Evolutionary conservation across 1,139 yeast genomes (phyloP).

Genomic region (Debaryomyces psychrophilus): DNA sequence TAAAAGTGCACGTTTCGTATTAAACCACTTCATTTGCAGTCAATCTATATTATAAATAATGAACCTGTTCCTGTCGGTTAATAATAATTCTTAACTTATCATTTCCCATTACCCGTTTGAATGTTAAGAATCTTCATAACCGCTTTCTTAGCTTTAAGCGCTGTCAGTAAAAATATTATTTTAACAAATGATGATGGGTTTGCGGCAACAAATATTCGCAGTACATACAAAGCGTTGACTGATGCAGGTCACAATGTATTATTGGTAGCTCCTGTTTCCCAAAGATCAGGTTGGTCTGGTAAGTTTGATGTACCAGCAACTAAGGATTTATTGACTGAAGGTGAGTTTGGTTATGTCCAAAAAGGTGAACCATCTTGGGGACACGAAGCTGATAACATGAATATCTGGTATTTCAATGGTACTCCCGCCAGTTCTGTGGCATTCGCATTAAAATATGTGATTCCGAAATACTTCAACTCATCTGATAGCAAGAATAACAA

Average conservation of each 20-base stretch:
- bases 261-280: conserved; percentile 60
- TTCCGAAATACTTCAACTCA: conserved; percentile 42
- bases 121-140: conserved; percentile 13
- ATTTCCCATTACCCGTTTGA: not conserved
- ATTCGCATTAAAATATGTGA: conserved; percentile 45
- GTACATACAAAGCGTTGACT: conserved; percentile 56
- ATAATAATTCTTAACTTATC: not conserved
- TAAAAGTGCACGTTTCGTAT: not conserved
- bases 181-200: conserved; percentile 65
- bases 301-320: conserved; percentile 50
- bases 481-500: conserved; percentile 15
- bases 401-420: conserved; percentile 54
- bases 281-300: conserved; percentile 64
- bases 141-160: conserved; percentile 18
- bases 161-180: conserved; percentile 49
- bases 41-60: not conserved
- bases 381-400: conserved; percentile 44
- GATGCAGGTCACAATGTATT: conserved; percentile 58
- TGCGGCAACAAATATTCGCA: conserved; percentile 63
- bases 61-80: not conserved
- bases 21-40: not conserved
- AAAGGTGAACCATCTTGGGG: conserved; percentile 53
- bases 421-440: conserved; percentile 51
- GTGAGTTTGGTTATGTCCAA: conserved; percentile 45
- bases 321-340: conserved; percentile 42